Evolutionary conservation across 2,329 filamentous ascomycete genomes (phyloP).

Genomic region (Beauveria medogensis): DNA sequence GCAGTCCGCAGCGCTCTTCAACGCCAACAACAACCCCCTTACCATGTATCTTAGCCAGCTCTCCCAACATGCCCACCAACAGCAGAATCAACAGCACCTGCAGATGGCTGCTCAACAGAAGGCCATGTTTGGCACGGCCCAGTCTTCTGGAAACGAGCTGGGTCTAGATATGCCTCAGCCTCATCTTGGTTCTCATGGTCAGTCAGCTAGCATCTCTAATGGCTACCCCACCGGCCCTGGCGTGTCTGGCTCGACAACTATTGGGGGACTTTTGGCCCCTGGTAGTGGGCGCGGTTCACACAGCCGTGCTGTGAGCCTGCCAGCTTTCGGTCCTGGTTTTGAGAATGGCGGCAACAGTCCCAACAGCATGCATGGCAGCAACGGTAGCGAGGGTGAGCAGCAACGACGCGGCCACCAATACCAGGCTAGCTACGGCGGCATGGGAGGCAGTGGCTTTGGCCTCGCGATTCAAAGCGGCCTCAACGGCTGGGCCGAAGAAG

Average conservation of each 20-base stretch:
- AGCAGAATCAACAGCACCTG: conserved; percentile 68
- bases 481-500: conserved; percentile 62
- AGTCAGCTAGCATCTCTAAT: conserved; percentile 59
- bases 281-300: conserved; percentile 53
- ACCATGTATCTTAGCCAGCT: conserved; percentile 90
- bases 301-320: conserved; percentile 83
- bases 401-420: conserved; percentile 56
- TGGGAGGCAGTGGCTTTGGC: conserved; percentile 47
- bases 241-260: conserved; percentile 55
- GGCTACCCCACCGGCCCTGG: conserved; percentile 48
- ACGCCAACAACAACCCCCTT: conserved; percentile 77
- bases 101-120: conserved; percentile 68
- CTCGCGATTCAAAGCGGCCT: conserved; percentile 55
- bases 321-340: conserved; percentile 57
- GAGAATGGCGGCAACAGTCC: conserved; percentile 51
- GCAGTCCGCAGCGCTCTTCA: conserved; percentile 67
- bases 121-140: conserved; percentile 68
- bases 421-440: conserved; percentile 54
- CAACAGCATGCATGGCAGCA: conserved; percentile 37
- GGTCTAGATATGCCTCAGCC: conserved; percentile 52
- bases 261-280: conserved; percentile 70
- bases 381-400: conserved; percentile 38
- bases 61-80: conserved; percentile 61
- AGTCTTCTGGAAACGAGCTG: conserved; percentile 49
- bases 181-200: conserved; percentile 53